A percentile compares a stretch with the other conserved stretches of the same genome.
phyloP scores from a whole-genome alignment of 2,329 filamentous ascomycete species.

The Cadophora sp. region DNA sequence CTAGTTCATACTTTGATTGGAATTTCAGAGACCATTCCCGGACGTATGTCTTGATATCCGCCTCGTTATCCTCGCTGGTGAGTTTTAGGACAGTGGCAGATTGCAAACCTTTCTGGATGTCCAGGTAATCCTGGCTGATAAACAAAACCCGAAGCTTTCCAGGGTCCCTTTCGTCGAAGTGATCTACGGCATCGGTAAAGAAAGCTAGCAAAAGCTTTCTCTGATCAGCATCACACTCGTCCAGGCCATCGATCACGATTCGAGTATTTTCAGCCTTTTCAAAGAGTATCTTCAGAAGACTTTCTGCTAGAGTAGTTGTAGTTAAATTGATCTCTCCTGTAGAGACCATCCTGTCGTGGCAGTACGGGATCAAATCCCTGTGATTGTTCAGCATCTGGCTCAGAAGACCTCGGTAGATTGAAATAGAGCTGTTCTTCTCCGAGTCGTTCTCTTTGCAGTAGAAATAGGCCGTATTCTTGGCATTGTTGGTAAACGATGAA shows the following conservation, averaged over 20 bases:
- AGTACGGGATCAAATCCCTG: constrained; percentile 42
- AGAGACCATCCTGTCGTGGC: constrained; percentile 44
- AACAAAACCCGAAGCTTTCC: constrained; percentile 44
- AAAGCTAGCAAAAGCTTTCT: constrained; percentile 45
- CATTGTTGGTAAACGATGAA: constrained; percentile 30
- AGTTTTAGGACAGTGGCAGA: constrained; percentile 40
- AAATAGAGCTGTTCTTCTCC: constrained; percentile 44
- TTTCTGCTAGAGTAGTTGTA: constrained; percentile 39
- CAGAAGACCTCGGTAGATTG: constrained; percentile 46
- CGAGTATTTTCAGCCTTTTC: neutral
- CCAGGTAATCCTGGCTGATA: constrained; percentile 47
- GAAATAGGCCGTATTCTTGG: constrained; percentile 45
- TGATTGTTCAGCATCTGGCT: constrained; percentile 46
- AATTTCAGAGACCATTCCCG: constrained; percentile 33
- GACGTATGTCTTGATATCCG: constrained; percentile 46
- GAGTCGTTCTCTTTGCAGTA: constrained; percentile 48
- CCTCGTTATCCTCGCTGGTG: constrained; percentile 38
- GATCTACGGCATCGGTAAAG: constrained; percentile 36
- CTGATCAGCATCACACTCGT: constrained; percentile 48
- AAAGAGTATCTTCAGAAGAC: constrained; percentile 46
- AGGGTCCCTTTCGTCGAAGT: constrained; percentile 18
- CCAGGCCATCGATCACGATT: constrained; percentile 52
- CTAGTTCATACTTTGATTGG: constrained; percentile 33
- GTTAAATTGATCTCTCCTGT: constrained; percentile 44
- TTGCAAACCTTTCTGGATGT: constrained; percentile 43